Evolutionary conservation across 225 moss, liverwort and hornwort genomes (phyloP).

Genomic region (Ulota crispa): DNA sequence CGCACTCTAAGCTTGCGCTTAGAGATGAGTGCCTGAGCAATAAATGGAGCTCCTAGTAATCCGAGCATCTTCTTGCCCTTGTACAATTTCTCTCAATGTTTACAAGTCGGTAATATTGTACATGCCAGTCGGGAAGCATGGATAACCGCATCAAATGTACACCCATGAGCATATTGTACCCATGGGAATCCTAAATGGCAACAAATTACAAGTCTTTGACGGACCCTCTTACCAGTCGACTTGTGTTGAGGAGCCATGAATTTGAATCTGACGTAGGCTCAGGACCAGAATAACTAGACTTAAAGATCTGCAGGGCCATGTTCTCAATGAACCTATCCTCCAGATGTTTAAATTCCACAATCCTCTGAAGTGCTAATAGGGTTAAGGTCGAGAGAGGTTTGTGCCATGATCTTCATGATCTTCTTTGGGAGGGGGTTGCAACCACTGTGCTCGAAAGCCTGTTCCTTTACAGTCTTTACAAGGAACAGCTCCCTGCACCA

Average conservation of each 20-base stretch:
- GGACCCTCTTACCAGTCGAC: not conserved
- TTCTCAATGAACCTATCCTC: not conserved
- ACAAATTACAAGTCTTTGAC: slow-evolving; percentile 5
- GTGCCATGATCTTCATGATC: slow-evolving; percentile 28
- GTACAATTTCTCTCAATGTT: not conserved
- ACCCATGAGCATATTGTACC: not conserved
- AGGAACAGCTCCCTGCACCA: slow-evolving; percentile 51
- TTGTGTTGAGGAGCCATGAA: slow-evolving; percentile 12
- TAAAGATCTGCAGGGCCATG: not conserved
- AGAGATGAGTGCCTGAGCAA: slow-evolving; percentile 22
- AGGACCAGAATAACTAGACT: slow-evolving; percentile 5
- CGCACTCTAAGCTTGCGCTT: slow-evolving; percentile 12
- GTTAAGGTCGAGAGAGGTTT: slow-evolving; percentile 30
- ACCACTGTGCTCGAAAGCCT: slow-evolving; percentile 65
- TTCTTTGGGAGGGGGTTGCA: slow-evolving; percentile 50
- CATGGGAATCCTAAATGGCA: slow-evolving; percentile 17
- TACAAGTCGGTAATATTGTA: slow-evolving; percentile 10
- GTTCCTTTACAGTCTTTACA: slow-evolving; percentile 69
- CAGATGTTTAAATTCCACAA: not conserved
- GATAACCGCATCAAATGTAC: slow-evolving; percentile 12
- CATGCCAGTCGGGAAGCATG: slow-evolving; percentile 21
- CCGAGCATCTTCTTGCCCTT: slow-evolving; percentile 2
- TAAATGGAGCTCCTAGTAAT: slow-evolving; percentile 18
- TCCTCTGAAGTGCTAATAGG: not conserved
- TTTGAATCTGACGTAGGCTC: slow-evolving; percentile 5